Evolutionary conservation across 257 asterid species (phyloP).

Genomic region (Solanum bulbocastanum): DNA sequence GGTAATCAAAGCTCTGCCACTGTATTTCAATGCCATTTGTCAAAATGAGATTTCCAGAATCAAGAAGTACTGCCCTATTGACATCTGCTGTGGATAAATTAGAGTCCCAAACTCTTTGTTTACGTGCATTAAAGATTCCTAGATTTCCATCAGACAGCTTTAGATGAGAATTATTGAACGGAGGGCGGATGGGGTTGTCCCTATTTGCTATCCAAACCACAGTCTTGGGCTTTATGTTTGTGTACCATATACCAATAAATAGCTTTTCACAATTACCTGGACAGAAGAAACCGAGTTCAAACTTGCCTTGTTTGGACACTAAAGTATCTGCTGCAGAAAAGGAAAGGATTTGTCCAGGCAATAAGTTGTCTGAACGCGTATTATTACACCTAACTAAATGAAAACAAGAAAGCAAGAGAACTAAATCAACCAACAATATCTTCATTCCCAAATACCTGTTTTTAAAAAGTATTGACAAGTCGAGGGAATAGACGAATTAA

Average conservation of each 20-base stretch:
- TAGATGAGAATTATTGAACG: background rate
- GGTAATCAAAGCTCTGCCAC: slow-evolving; percentile 11
- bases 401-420: background rate
- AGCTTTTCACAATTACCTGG: slow-evolving; percentile 1
- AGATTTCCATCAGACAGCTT: background rate
- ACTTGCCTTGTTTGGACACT: background rate
- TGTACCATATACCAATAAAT: slow-evolving; percentile 37
- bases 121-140: background rate
- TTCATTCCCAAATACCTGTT: background rate
- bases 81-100: background rate
- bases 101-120: background rate
- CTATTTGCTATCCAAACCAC: slow-evolving; percentile 39
- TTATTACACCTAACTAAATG: background rate
- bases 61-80: slow-evolving; percentile 1
- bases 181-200: slow-evolving; percentile 5
- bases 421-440: background rate
- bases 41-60: slow-evolving; percentile 4
- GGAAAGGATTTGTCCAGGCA: background rate
- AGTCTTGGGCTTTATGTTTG: slow-evolving; percentile 7
- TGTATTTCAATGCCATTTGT: background rate
- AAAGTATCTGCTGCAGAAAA: background rate
- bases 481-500: background rate
- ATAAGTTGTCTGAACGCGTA: background rate
- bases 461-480: background rate
- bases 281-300: slow-evolving; percentile 27